phyloP scores from a whole-genome alignment of 2,329 filamentous ascomycete species.

The Apiospora pterosperma region DNA sequence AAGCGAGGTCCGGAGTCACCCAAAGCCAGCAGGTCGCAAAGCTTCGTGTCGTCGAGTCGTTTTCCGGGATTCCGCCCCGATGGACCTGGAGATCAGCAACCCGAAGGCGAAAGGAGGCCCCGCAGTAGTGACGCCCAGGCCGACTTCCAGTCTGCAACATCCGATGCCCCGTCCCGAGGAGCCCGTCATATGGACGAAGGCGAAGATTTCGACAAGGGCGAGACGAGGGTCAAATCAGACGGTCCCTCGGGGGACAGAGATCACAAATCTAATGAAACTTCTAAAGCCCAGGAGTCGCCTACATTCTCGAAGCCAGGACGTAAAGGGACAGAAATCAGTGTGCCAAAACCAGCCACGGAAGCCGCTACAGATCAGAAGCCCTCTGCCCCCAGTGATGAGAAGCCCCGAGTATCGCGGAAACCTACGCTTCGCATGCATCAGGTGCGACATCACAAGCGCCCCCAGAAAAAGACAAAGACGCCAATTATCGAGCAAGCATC shows the following conservation, averaged over 20 bases:
- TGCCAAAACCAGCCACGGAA: not conserved
- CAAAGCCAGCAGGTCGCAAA: constrained; percentile 47
- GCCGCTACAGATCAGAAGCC: not conserved
- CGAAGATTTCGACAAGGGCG: not conserved
- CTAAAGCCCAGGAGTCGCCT: not conserved
- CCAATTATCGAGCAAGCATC: constrained; percentile 39
- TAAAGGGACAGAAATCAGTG: not conserved
- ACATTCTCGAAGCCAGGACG: not conserved
- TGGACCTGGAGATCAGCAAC: constrained; percentile 35
- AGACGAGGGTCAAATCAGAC: not conserved
- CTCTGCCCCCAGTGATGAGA: not conserved
- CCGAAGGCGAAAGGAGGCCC: constrained; percentile 42
- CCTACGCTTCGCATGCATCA: not conserved
- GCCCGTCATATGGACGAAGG: not conserved
- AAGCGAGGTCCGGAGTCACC: constrained; percentile 49
- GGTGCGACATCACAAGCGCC: not conserved
- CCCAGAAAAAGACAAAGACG: constrained; percentile 3
- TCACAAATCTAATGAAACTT: not conserved
- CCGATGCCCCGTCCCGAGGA: not conserved
- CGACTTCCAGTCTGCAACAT: constrained; percentile 28
- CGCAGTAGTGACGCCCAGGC: constrained; percentile 52
- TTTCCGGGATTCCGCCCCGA: constrained; percentile 31
- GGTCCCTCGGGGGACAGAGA: not conserved
- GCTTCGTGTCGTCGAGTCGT: constrained; percentile 37
- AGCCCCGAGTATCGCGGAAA: not conserved